Evolutionary conservation across 768 basidiomycete genomes (phyloP).

Genomic region (Lactarius hengduanensis): DNA sequence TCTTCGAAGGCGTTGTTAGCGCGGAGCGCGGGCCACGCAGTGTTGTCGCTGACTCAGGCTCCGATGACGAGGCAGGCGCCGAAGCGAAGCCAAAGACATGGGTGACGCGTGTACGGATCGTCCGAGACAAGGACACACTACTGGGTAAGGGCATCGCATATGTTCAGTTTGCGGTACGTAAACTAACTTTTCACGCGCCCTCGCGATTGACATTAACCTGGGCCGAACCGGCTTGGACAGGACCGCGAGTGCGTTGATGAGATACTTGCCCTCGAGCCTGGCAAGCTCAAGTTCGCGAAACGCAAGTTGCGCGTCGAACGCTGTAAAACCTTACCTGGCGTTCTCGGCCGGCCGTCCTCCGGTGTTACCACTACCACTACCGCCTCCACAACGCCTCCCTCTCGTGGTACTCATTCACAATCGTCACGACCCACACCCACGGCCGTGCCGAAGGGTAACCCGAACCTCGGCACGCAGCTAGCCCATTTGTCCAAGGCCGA

Average conservation of each 20-base stretch:
- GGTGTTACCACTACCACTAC: slow-evolving; percentile 22
- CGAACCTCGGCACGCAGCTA: slow-evolving; percentile 74
- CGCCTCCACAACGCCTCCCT: slow-evolving; percentile 17
- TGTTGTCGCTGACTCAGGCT: slow-evolving; percentile 32
- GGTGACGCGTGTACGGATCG: slow-evolving; percentile 84
- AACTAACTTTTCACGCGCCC: neutral
- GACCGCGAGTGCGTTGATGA: slow-evolving; percentile 93
- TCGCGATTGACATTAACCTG: neutral
- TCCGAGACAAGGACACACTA: slow-evolving; percentile 88
- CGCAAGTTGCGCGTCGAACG: slow-evolving; percentile 88
- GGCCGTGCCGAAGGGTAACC: slow-evolving; percentile 74
- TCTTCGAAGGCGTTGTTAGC: slow-evolving; percentile 77
- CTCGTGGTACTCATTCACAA: slow-evolving; percentile 19
- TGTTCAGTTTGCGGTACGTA: slow-evolving; percentile 77
- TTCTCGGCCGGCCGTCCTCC: slow-evolving; percentile 28
- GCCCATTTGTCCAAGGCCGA: slow-evolving; percentile 79
- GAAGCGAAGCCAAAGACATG: slow-evolving; percentile 48
- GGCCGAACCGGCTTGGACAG: slow-evolving; percentile 40
- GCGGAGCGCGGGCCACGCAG: slow-evolving; percentile 65
- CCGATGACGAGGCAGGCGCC: slow-evolving; percentile 33
- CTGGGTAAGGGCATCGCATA: slow-evolving; percentile 96
- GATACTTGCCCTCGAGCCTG: slow-evolving; percentile 73
- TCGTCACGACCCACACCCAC: slow-evolving; percentile 19
- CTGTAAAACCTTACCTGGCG: slow-evolving; percentile 70
- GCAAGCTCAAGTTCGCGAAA: slow-evolving; percentile 87